A percentile compares a stretch with the other conserved stretches of the same genome.
Evolutionary conservation across 768 basidiomycete genomes (phyloP).

Genomic region (Austroboletus festivus): DNA sequence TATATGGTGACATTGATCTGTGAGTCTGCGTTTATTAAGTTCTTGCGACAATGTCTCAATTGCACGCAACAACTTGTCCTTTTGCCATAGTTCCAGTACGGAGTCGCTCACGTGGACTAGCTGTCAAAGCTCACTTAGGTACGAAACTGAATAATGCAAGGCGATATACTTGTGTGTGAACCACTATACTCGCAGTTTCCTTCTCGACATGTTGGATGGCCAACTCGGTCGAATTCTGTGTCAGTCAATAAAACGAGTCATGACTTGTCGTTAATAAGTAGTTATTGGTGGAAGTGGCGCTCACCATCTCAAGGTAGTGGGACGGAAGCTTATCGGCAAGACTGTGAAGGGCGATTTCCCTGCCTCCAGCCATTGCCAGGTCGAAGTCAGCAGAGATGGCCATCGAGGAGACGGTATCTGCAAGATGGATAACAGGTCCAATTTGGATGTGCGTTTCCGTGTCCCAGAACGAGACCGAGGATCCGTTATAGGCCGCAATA

Average conservation of each 20-base stretch:
- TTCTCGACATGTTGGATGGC: background rate
- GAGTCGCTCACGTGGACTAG: background rate
- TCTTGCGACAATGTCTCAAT: background rate
- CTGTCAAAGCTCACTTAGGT: background rate
- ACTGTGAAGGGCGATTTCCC: background rate
- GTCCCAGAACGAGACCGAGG: background rate
- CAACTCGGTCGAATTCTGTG: too few relatives aligned
- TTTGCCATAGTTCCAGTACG: background rate
- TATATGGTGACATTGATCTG: background rate
- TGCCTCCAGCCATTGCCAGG: background rate
- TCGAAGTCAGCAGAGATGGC: background rate
- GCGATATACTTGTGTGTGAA: background rate
- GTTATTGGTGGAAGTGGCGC: background rate
- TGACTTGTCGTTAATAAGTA: background rate
- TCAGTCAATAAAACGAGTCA: background rate
- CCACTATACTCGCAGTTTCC: background rate
- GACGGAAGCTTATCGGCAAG: background rate
- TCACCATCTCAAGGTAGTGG: background rate
- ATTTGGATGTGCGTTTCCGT: background rate
- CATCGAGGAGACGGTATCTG: background rate
- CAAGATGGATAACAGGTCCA: background rate
- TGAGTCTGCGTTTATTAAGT: background rate
- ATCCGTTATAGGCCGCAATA: background rate
- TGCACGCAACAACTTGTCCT: background rate
- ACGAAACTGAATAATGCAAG: background rate